Evolutionary conservation across 768 basidiomycete species (phyloP).

Genomic region (Termitomyces sp.): DNA sequence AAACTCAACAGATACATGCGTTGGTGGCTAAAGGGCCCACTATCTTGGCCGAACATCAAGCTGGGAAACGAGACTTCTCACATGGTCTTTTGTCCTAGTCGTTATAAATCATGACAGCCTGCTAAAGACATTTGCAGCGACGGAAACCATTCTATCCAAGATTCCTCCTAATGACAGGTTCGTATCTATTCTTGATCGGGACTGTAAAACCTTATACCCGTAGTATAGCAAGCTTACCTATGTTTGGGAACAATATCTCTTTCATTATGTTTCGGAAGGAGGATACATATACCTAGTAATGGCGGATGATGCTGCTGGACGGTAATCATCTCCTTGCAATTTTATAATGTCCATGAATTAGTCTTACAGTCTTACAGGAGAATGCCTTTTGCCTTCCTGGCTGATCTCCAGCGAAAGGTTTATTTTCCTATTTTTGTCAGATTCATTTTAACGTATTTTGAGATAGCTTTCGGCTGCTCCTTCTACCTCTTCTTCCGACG

Average conservation of each 20-base stretch:
- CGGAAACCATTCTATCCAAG: conserved; percentile 86
- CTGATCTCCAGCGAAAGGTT: conserved; percentile 79
- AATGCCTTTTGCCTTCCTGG: conserved; percentile 91
- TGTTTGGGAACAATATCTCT: conserved; percentile 90
- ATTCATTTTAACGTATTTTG: conserved; percentile 1
- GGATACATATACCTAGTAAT: conserved; percentile 89
- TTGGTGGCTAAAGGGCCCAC: conserved; percentile 73
- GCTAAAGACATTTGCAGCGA: conserved; percentile 39
- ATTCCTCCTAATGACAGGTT: conserved; percentile 83
- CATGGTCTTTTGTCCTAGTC: conserved; percentile 51
- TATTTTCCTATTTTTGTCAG: conserved; percentile 9
- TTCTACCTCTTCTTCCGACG: conserved; percentile 54
- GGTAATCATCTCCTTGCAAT: conserved; percentile 40
- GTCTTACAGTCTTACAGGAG: conserved; percentile 51
- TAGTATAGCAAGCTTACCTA: conserved; percentile 68
- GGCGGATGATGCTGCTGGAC: conserved; percentile 88
- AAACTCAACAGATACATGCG: conserved; percentile 61
- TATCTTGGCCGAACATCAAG: conserved; percentile 85
- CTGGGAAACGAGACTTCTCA: conserved; percentile 80
- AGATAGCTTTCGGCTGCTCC: conserved; percentile 56
- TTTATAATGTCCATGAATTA: background rate
- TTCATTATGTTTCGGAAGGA: conserved; percentile 89
- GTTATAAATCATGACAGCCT: background rate
- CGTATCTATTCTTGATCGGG: conserved; percentile 10
- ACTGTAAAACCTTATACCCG: background rate